These are phyloP conservation scores for Cryptococcus sp. DNA, from an alignment of 1,284 basidiomycete species.

Conservation along the genomic window DNA sequence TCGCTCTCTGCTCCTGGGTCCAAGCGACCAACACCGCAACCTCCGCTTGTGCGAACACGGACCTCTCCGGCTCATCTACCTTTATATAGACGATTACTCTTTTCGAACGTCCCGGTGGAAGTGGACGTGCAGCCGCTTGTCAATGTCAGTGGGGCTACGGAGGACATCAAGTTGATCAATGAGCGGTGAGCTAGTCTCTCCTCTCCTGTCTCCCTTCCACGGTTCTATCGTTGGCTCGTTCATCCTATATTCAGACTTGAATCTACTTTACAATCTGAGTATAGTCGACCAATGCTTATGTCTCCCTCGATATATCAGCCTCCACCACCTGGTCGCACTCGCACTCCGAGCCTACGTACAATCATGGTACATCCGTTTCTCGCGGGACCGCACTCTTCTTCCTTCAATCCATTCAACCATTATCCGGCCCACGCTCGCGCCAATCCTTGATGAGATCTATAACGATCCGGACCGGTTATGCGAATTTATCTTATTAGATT, in stretches of 20 bases:
- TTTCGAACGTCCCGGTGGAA: slow-evolving; percentile 18
- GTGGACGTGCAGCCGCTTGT: slow-evolving; percentile 17
- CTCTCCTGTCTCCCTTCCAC: not conserved
- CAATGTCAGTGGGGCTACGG: not conserved
- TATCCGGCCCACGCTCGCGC: slow-evolving; percentile 27
- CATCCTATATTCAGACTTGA: not conserved
- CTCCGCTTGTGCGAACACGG: slow-evolving; percentile 3
- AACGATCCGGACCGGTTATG: slow-evolving; percentile 15
- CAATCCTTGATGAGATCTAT: slow-evolving; percentile 23
- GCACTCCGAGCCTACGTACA: slow-evolving; percentile 38
- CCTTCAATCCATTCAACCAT: slow-evolving; percentile 20
- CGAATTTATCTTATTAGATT: slow-evolving; percentile 31
- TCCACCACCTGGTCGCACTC: slow-evolving; percentile 32
- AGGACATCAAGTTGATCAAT: slow-evolving; percentile 22
- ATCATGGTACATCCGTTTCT: slow-evolving; percentile 44
- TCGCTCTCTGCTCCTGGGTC: not conserved
- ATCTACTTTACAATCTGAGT: no score
- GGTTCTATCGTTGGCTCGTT: no score
- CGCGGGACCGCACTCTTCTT: slow-evolving; percentile 35
- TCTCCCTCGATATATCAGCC: slow-evolving; percentile 4
- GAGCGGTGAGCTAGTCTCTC: slow-evolving; percentile 21
- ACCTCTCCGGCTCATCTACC: slow-evolving; percentile 26
- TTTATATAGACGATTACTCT: slow-evolving; percentile 29
- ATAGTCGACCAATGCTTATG: no score
- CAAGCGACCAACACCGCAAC: not conserved